Percentiles rank a stretch among this genome's conserved stretches.
Evolutionary conservation across 306 rosid species (phyloP).

Genomic region (Cicer bijugum): DNA sequence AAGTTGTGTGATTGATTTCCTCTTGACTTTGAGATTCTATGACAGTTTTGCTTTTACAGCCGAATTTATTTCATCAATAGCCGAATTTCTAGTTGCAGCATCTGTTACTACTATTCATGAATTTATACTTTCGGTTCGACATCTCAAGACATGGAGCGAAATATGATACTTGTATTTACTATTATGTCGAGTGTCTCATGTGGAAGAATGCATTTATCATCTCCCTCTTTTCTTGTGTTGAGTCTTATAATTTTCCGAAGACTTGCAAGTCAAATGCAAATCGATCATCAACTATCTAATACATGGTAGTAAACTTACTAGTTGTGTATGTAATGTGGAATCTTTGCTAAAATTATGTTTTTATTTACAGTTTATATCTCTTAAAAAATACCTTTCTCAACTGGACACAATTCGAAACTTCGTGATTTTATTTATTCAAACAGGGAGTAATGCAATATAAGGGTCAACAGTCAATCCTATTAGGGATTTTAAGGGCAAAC

Average conservation of each 20-base stretch:
- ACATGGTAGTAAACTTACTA: not conserved
- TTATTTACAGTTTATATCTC: not conserved
- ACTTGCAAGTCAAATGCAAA: not conserved
- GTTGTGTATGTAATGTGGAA: not conserved
- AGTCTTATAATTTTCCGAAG: not conserved
- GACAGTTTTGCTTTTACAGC: slow-evolving; percentile 27
- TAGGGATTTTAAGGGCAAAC: no score
- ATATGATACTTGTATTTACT: slow-evolving; percentile 30
- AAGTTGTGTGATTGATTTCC: slow-evolving; percentile 63
- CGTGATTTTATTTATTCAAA: no score
- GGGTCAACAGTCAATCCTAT: no score
- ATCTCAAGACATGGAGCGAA: slow-evolving; percentile 21
- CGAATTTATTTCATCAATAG: slow-evolving; percentile 8
- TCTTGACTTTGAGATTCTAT: slow-evolving; percentile 21
- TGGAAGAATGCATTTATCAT: slow-evolving; percentile 12
- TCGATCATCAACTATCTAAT: not conserved
- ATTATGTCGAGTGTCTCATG: slow-evolving; percentile 8
- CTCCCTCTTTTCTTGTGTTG: not conserved
- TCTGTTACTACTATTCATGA: slow-evolving; percentile 31
- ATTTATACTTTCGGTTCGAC: slow-evolving; percentile 14
- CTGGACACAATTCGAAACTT: no score
- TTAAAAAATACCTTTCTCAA: not conserved
- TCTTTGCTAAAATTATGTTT: not conserved
- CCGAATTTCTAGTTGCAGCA: not conserved
- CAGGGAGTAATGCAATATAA: no score